Conservation (phyloP, 1,139 yeast genomes). For the Scheffersomyces quercinus region DNA sequence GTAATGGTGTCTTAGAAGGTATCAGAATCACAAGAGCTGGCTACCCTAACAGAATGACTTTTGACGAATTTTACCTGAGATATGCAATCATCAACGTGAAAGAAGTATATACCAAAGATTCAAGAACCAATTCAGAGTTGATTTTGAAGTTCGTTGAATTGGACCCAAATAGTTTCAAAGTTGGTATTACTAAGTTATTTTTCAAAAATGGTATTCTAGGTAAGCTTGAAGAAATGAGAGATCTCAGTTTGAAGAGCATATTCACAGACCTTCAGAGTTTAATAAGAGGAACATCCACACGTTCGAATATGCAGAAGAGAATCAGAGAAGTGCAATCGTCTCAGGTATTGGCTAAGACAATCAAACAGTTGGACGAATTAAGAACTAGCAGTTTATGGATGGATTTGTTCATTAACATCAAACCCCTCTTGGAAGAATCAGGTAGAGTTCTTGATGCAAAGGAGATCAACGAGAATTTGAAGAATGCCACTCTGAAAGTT, state of each 20-base stretch:
- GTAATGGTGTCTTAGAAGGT: conserved; percentile 98
- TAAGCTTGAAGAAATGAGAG: conserved; percentile 76
- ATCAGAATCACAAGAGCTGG: conserved; percentile 97
- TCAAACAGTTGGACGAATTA: conserved; percentile 54
- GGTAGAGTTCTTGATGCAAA: conserved; percentile 57
- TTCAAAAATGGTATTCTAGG: conserved; percentile 95
- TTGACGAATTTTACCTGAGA: conserved; percentile 74
- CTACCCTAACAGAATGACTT: conserved; percentile 87
- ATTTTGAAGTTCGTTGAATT: conserved; percentile 62
- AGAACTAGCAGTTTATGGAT: conserved; percentile 74
- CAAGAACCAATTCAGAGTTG: conserved; percentile 66
- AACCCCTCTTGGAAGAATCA: conserved; percentile 75
- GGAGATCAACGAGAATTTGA: conserved; percentile 53
- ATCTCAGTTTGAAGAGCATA: conserved; percentile 56
- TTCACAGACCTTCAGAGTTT: conserved; percentile 67
- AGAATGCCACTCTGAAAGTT: conserved; percentile 34
- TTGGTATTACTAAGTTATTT: conserved; percentile 85
- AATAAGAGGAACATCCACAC: conserved; percentile 61
- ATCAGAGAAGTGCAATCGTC: conserved; percentile 71
- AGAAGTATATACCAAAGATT: conserved; percentile 48
- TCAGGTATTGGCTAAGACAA: conserved; percentile 63
- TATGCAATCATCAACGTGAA: conserved; percentile 63
- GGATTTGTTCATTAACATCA: conserved; percentile 65
- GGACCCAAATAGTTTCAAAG: conserved; percentile 66
- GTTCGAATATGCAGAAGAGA: conserved; percentile 51